These are phyloP conservation scores for Comarum palustre DNA, from an alignment of 306 rosid species.

Conservation along the genomic window DNA sequence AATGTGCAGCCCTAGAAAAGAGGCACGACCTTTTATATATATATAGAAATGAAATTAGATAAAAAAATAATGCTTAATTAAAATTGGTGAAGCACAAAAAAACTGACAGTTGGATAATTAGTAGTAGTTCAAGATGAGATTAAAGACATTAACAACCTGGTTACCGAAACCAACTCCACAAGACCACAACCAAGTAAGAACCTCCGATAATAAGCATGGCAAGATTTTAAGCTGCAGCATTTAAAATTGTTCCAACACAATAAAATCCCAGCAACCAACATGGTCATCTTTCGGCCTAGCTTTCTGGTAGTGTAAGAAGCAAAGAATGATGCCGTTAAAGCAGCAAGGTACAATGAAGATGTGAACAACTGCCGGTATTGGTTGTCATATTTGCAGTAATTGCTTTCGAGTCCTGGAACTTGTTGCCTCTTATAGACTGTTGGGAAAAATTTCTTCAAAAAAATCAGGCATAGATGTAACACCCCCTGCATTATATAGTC, in stretches of 20 bases:
- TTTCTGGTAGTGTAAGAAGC: slow-evolving; percentile 33
- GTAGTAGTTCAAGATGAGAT: not conserved
- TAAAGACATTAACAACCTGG: slow-evolving; percentile 6
- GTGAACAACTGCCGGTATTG: slow-evolving; percentile 30
- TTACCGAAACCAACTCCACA: slow-evolving; percentile 9
- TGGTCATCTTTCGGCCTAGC: slow-evolving; percentile 6
- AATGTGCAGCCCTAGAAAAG: too few species aligned
- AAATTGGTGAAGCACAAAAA: not conserved
- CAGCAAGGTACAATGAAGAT: slow-evolving; percentile 33
- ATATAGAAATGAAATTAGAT: too few species aligned
- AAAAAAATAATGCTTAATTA: too few species aligned
- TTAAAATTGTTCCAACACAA: not conserved
- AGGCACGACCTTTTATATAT: too few species aligned
- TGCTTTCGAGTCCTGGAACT: slow-evolving; percentile 17
- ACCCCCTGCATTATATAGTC: slow-evolving; percentile 22
- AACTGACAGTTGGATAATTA: not conserved
- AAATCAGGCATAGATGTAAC: slow-evolving; percentile 38
- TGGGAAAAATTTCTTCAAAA: slow-evolving; percentile 28
- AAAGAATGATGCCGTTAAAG: slow-evolving; percentile 24
- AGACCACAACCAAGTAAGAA: slow-evolving; percentile 8
- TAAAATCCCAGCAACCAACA: not conserved
- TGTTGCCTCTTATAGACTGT: slow-evolving; percentile 14
- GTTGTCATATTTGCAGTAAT: slow-evolving; percentile 37
- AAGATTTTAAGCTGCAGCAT: slow-evolving; percentile 2
- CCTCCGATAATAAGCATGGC: not conserved